Conservation (phyloP, 2,329 filamentous ascomycete genomes). For the Diaporthe sp. region DNA sequence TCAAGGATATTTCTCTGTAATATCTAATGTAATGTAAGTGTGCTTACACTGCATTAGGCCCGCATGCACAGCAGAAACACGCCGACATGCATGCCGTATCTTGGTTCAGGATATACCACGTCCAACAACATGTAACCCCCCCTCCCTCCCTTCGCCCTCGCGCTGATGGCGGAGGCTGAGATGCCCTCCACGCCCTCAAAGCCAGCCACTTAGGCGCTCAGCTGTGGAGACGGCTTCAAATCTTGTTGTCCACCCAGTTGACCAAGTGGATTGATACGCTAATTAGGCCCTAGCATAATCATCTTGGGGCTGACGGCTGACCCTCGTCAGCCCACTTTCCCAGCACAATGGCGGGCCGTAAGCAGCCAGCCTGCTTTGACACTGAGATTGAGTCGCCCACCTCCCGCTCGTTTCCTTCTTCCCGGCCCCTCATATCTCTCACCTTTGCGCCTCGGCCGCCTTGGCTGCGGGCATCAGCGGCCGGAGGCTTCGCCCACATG, state of each 20-base stretch:
- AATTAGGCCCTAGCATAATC: conserved; percentile 1
- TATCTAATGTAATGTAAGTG: background rate
- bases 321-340: conserved; percentile 14
- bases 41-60: conserved; percentile 31
- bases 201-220: conserved; percentile 2
- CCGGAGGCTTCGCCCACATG: conserved; percentile 26
- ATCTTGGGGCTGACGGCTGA: background rate
- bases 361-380: conserved; percentile 7
- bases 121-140: background rate
- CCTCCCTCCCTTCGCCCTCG: background rate
- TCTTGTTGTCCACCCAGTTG: background rate
- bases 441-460: conserved; percentile 1
- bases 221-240: conserved; percentile 19
- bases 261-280: background rate
- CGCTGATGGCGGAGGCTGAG: conserved; percentile 19
- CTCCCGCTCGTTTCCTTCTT: conserved; percentile 26
- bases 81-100: conserved; percentile 24
- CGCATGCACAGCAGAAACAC: conserved; percentile 21
- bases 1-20: conserved; percentile 9
- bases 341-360: background rate
- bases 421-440: background rate
- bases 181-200: conserved; percentile 13
- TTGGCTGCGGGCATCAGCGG: conserved; percentile 13
- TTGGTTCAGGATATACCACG: conserved; percentile 15
- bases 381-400: conserved; percentile 7